Base-by-base conservation (phyloP, 805 yeast species). In the Yarrowia alimentaria region DNA sequence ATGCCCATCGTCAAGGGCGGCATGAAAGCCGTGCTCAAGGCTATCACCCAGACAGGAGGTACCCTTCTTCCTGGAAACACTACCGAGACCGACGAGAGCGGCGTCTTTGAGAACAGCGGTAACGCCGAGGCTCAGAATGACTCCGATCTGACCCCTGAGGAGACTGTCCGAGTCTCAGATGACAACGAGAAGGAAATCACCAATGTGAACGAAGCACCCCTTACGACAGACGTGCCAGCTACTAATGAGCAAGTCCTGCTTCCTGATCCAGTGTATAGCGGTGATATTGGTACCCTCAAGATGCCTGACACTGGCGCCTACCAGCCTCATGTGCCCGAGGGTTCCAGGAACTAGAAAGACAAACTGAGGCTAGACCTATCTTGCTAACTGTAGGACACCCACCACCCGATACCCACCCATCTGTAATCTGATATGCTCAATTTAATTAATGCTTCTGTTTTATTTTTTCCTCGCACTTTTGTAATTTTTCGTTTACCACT, bases 301-400 rank as follows among this genome's bases (percentile, higher is more conserved):
- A 28, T 40, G 33, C 47, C 47, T 25, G 33, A 40, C n/a, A n/a
- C n/a, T n/a, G 47, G 28, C 30, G 28, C 32, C 5, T 40, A 40
- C 47, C 33, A 26, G 33, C 47, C 47, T 21, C 28, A 40, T 33
- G n/a, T n/a, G n/a, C n/a, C n/a, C n/a, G n/a, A n/a, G n/a, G n/a
- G n/a, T n/a, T n/a, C n/a, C n/a, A n/a, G n/a, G n/a, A n/a, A n/a
- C n/a, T n/a, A n/a, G n/a, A n/a, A n/a, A n/a, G n/a, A n/a, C n/a
- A n/a, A n/a, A n/a, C n/a, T n/a, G n/a, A n/a, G n/a, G n/a, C n/a
- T n/a, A n/a, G n/a, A n/a, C n/a, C n/a, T n/a, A n/a, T n/a, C 25
- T 34, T 37, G 43, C 43, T 37, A 37, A 37, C 43, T 37, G 43
- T 17, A 37, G 43, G 43, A 37, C 30, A 37, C 24, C 42, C 16